Evolutionary conservation across 2,329 filamentous ascomycete genomes (phyloP).

Genomic region (Aureobasidium sp.): DNA sequence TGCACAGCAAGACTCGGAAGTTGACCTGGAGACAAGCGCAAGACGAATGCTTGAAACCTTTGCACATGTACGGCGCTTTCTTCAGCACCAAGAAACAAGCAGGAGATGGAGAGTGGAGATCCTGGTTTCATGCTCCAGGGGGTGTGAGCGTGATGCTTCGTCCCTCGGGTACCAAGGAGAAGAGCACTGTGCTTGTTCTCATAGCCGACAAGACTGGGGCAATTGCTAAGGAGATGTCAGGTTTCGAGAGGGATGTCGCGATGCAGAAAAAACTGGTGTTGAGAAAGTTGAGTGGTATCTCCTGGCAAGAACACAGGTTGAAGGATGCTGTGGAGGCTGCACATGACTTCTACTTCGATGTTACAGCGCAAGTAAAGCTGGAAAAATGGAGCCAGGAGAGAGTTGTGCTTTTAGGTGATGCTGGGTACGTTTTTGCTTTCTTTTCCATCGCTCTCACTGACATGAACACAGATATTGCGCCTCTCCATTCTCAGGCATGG

Average conservation of each 20-base stretch:
- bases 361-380: slow-evolving; percentile 23
- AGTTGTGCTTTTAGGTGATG: slow-evolving; percentile 22
- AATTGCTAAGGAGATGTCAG: neutral
- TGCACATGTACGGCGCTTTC: slow-evolving; percentile 24
- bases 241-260: slow-evolving; percentile 13
- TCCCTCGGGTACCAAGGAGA: slow-evolving; percentile 17
- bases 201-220: slow-evolving; percentile 17
- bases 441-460: neutral
- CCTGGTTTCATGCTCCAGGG: slow-evolving; percentile 23
- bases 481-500: too few relatives aligned
- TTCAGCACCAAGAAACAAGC: slow-evolving; percentile 21
- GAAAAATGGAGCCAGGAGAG: slow-evolving; percentile 23
- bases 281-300: slow-evolving; percentile 18
- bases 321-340: slow-evolving; percentile 26
- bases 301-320: slow-evolving; percentile 28
- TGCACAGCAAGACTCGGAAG: slow-evolving; percentile 22
- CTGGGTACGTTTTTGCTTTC: slow-evolving; percentile 7
- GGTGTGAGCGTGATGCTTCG: slow-evolving; percentile 23
- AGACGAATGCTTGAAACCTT: slow-evolving; percentile 12
- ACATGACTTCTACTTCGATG: slow-evolving; percentile 20
- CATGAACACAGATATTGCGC: neutral
- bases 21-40: slow-evolving; percentile 21
- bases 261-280: slow-evolving; percentile 18
- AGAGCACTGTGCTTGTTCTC: slow-evolving; percentile 21
- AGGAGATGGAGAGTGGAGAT: slow-evolving; percentile 22